Evolutionary conservation across 202 grass and related monocot genomes (phyloP).

Genomic region (Zizania palustris): DNA sequence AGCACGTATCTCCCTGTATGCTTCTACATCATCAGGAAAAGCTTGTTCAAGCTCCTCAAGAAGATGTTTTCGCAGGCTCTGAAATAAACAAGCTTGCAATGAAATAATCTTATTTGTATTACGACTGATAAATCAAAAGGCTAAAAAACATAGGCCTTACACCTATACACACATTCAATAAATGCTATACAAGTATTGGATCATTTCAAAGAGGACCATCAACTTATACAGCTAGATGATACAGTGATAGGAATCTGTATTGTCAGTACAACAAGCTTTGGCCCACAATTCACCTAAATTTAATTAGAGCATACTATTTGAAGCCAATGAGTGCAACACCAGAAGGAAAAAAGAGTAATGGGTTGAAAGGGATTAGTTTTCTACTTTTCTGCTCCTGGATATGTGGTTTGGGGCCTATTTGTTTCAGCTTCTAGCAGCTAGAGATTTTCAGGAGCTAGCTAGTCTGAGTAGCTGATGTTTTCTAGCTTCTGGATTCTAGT

Average conservation of each 20-base stretch:
- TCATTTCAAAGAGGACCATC: not conserved
- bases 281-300: slow-evolving; percentile 5
- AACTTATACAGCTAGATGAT: slow-evolving; percentile 23
- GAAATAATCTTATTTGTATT: not conserved
- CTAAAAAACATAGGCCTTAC: not conserved
- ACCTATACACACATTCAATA: slow-evolving; percentile 1
- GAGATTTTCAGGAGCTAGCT: no score
- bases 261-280: not conserved
- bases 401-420: no score
- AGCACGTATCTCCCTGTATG: slow-evolving; percentile 79
- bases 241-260: not conserved
- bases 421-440: no score
- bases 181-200: slow-evolving; percentile 14
- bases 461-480: no score
- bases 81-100: slow-evolving; percentile 45
- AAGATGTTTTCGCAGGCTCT: slow-evolving; percentile 79
- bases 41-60: slow-evolving; percentile 84
- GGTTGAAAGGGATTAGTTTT: not conserved
- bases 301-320: not conserved
- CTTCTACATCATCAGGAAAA: slow-evolving; percentile 85
- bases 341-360: not conserved
- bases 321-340: not conserved
- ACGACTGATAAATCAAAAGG: not conserved
- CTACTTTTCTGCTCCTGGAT: not conserved
- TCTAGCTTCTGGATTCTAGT: no score